Conservation (phyloP, 257 asterid genomes). For the Eustoma russellianum region DNA sequence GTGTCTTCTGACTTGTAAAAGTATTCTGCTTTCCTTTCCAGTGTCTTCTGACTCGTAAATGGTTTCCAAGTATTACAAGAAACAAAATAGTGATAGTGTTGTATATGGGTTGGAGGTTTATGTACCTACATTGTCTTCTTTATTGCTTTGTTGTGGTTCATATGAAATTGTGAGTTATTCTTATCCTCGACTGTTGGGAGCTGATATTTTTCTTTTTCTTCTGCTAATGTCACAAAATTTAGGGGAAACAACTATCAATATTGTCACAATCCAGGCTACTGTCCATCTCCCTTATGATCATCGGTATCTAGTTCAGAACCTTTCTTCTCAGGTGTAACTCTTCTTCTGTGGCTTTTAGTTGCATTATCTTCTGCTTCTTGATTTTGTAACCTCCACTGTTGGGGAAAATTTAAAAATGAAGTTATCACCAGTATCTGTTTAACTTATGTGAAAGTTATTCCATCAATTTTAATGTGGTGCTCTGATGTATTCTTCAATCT, state of each 20-base stretch:
- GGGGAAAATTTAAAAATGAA: no score
- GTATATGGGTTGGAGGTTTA: neutral
- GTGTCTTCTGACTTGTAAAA: neutral
- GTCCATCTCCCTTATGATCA: slow-evolving; percentile 80
- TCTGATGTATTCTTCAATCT: no score
- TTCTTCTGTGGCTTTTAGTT: neutral
- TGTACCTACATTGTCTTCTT: neutral
- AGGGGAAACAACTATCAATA: slow-evolving; percentile 60
- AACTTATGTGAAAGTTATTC: no score
- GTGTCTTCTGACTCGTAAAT: neutral
- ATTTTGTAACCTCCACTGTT: neutral
- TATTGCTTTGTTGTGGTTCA: neutral
- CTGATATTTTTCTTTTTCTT: slow-evolving; percentile 13
- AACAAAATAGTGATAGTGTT: neutral
- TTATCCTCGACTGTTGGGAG: neutral
- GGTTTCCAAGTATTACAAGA: no score
- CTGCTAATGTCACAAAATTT: slow-evolving; percentile 15
- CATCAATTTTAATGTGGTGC: no score
- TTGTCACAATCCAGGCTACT: slow-evolving; percentile 81
- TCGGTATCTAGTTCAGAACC: slow-evolving; percentile 75
- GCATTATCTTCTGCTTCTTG: neutral
- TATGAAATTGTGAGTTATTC: neutral
- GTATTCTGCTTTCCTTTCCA: neutral
- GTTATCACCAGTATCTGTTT: no score
- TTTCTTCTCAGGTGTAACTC: slow-evolving; percentile 60